Evolutionary conservation across 805 yeast species (phyloP).

Genomic region (Lipomyces mesembrius): DNA sequence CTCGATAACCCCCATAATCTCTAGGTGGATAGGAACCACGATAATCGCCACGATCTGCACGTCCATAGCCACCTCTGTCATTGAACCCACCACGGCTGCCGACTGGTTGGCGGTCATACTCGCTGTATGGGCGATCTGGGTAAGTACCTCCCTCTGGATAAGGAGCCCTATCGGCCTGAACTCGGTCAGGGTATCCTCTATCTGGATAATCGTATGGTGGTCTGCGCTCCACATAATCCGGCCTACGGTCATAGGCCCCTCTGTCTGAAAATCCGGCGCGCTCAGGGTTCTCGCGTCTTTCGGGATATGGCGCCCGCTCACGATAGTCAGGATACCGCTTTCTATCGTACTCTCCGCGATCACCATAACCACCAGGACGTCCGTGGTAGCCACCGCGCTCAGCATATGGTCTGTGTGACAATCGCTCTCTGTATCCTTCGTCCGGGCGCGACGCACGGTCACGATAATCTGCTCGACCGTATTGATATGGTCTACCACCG

Average conservation of each 20-base stretch:
- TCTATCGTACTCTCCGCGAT: slow-evolving; percentile 14
- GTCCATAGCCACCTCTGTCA: slow-evolving; percentile 8
- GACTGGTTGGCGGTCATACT: slow-evolving; percentile 4
- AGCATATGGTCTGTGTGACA: slow-evolving; percentile 12
- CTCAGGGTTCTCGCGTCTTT: slow-evolving; percentile 13
- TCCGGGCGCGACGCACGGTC: slow-evolving; percentile 12
- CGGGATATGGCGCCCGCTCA: slow-evolving; percentile 8
- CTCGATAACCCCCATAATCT: neutral
- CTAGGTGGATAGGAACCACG: slow-evolving; percentile 11
- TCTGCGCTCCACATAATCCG: neutral
- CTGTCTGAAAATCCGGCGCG: slow-evolving; percentile 7
- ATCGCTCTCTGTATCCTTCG: slow-evolving; percentile 23
- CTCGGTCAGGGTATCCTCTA: slow-evolving; percentile 1
- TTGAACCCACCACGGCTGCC: slow-evolving; percentile 8
- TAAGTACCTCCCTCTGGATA: slow-evolving; percentile 2
- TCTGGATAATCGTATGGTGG: neutral
- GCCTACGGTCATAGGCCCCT: slow-evolving; percentile 1
- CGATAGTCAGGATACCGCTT: slow-evolving; percentile 10
- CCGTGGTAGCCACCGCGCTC: slow-evolving; percentile 18
- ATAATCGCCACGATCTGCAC: slow-evolving; percentile 1
- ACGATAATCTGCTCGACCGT: slow-evolving; percentile 19
- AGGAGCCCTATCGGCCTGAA: neutral
- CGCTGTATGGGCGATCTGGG: neutral
- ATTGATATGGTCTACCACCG: slow-evolving; percentile 19
- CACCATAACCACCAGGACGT: slow-evolving; percentile 9